Conservation (phyloP, 805 yeast genomes). For the Candida ulmi region DNA sequence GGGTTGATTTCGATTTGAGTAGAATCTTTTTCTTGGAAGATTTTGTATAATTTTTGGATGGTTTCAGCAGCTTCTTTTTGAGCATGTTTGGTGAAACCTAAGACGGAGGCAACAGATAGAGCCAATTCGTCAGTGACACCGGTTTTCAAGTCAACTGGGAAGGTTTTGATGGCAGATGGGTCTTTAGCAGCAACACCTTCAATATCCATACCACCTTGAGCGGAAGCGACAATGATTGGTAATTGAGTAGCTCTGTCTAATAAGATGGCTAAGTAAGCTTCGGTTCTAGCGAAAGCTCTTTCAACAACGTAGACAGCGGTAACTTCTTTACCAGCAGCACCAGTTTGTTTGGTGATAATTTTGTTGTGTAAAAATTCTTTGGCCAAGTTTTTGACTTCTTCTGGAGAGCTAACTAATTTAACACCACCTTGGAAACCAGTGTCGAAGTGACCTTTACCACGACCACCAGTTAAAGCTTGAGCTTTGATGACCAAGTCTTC, state of each 20-base stretch:
- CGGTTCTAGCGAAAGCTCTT: slow-evolving; percentile 89
- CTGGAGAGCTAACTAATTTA: slow-evolving; percentile 76
- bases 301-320: slow-evolving; percentile 95
- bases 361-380: slow-evolving; percentile 87
- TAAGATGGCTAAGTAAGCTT: slow-evolving; percentile 90
- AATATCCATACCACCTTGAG: slow-evolving; percentile 99
- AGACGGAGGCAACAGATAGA: slow-evolving; percentile 63
- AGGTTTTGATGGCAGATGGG: slow-evolving; percentile 90
- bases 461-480: slow-evolving; percentile 98
- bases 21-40: slow-evolving; percentile 88
- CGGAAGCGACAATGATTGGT: slow-evolving; percentile 91
- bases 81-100: slow-evolving; percentile 79
- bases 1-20: slow-evolving; percentile 99
- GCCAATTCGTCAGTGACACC: slow-evolving; percentile 84
- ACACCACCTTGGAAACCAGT: slow-evolving; percentile 96
- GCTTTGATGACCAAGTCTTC: slow-evolving; percentile 93
- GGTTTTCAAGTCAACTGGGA: slow-evolving; percentile 65
- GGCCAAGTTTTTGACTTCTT: slow-evolving; percentile 83
- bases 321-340: slow-evolving; percentile 94
- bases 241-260: slow-evolving; percentile 89
- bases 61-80: slow-evolving; percentile 83
- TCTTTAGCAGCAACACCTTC: slow-evolving; percentile 94
- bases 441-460: slow-evolving; percentile 98
- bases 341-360: slow-evolving; percentile 96
- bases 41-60: slow-evolving; percentile 80